Evolutionary conservation across 768 basidiomycete genomes (phyloP), one percentile per base, ranked within the genome.

Genomic region (Psilocybe azurescens): DNA sequence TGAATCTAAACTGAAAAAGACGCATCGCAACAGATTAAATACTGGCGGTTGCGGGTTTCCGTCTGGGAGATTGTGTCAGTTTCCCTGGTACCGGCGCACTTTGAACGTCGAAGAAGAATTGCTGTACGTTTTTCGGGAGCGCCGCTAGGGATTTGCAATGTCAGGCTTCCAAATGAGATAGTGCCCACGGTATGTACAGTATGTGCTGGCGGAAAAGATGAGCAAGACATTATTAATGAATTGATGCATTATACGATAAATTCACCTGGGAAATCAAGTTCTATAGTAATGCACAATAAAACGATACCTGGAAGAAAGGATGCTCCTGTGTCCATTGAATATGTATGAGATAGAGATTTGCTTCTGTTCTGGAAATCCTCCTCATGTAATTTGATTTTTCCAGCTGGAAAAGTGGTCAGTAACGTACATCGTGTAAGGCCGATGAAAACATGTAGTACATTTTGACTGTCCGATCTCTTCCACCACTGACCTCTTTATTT

Each of bases 401-500:
- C 66, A 63, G 50, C 66, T 65, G 46, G 30, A 60, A 59, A 24
- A 50, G 18, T 6, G 32, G 56, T 60, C 41, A 63, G 56, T 56
- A 41, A 56, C 29, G 29, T 53, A 49, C 30, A 44, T 5, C 14
- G 14, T 5, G 11, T 44, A 13, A 39, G 28, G 38, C 20, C 47
- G 53, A 78, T 0, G 28, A 47, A 48, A 46, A 78, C 93, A 24
- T 2, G 24, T 24, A 24, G 67, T 71, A 97, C 94, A 99, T 98
- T 78, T 97, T 97, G 10, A 98, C 87, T 18, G 87, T 90, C 68
- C 88, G 86, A 77, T 99, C 97, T 48, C 91, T 79, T 13, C 97
- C 97, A n/a, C 96, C 97, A 71, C 94, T 97, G 65, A 97, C 95
- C n/a, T 98, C 86, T 74, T 99, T 99, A 78, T 99, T 24, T 24